Evolutionary conservation across 768 basidiomycete species (phyloP), one percentile per base, ranked within the genome.

Genomic region (Hirschioporus abietinus): DNA sequence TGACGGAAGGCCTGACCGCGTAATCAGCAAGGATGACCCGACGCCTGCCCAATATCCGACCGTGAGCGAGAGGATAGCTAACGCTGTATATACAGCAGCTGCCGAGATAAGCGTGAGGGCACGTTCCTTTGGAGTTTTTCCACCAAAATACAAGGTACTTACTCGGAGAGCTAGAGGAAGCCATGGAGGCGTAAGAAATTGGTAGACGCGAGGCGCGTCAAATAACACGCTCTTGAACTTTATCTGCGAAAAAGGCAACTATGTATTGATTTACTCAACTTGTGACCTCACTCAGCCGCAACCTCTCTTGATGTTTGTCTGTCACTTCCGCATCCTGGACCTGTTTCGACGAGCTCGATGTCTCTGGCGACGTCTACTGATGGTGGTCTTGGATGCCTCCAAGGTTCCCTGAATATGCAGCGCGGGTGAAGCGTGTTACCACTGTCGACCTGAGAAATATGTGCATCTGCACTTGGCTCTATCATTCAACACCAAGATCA

Each of bases 11-110:
- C 58, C 65, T 15, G 65, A 66, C n/a, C 68, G 67, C 25, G 68
- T 57, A 34, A 71, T 74, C 20, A 71, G 72, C 66, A 72, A 71
- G n/a, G 72, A 68, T 6, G 66, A 57, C 17, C 69, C 71, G 30
- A 70, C 69, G 23, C 83, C 81, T 64, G 73, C 76, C 72, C 74
- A 82, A 69, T 78, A 84, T 9, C 83, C 83, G 25, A 82, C 20
- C 61, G 74, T 76, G 65, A 83, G 71, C 6, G 81, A 82, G 25
- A 71, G 74, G 5, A 72, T 69, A 35, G 78, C 69, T 30, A 80
- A 68, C 36, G 73, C 71, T 65, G 75, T 66, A 62, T 68, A 68
- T 23, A 65, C 52, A 23, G 67, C 36, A 34, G 52, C 63, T 65
- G 25, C 15, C 66, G 58, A 27, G 20, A 58, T 20, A 63, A 59